Evolutionary conservation across 352 stramenopile genomes (phyloP).

Genomic region (Phytophthora crassamura): DNA sequence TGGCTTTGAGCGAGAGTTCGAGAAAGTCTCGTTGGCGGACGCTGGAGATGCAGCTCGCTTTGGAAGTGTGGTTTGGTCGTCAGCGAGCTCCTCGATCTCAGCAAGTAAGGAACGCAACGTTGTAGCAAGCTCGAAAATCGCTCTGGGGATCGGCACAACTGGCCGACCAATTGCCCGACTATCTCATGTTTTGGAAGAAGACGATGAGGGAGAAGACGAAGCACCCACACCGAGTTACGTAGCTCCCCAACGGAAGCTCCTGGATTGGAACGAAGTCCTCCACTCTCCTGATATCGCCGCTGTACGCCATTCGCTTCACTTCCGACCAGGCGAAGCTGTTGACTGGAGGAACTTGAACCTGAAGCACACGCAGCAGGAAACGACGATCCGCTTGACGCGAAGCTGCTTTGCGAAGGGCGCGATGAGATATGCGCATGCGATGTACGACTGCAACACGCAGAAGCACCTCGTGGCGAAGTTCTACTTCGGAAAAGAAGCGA

Average conservation of each 20-base stretch:
- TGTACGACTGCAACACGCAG: constrained; percentile 43
- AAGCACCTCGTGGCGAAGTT: constrained; percentile 47
- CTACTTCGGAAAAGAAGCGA: constrained; percentile 38
- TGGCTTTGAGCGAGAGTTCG: constrained; percentile 30
- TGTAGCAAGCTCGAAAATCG: constrained; percentile 13
- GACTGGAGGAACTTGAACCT: constrained; percentile 40
- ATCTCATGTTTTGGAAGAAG: constrained; percentile 14
- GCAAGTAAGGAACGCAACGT: constrained; percentile 36
- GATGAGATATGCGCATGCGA: constrained; percentile 43
- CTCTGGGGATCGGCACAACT: constrained; percentile 4
- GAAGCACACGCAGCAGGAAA: constrained; percentile 44
- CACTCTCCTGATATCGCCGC: constrained; percentile 16
- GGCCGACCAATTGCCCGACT: not conserved
- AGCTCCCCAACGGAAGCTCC: not conserved
- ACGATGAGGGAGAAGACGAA: constrained; percentile 9
- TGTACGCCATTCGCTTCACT: constrained; percentile 46
- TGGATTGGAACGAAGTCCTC: constrained; percentile 30
- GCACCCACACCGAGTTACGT: not conserved
- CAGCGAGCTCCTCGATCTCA: constrained; percentile 35
- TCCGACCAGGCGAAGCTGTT: constrained; percentile 24
- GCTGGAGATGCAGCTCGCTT: constrained; percentile 25
- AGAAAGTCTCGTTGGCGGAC: constrained; percentile 22
- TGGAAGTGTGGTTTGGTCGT: constrained; percentile 15
- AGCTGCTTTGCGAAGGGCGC: constrained; percentile 45
- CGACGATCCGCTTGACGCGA: constrained; percentile 37